These are phyloP conservation scores for Tylopilus sp. DNA, from an alignment of 1,284 basidiomycete genomes.

Conservation along the genomic window DNA sequence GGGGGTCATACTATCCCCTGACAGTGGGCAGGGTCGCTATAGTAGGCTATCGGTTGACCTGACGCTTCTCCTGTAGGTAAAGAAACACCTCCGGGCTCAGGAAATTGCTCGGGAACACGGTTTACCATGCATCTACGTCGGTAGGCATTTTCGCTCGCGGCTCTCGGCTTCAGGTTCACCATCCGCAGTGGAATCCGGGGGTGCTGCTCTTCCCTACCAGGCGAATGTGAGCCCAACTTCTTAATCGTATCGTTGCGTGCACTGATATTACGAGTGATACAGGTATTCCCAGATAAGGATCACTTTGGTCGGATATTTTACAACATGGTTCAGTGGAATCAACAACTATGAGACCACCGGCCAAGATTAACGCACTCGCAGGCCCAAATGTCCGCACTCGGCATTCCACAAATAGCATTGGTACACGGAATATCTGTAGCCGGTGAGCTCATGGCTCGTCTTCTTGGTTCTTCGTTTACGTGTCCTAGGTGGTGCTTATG, in stretches of 20 bases:
- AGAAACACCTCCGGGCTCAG: constrained; percentile 94
- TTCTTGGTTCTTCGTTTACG: constrained; percentile 12
- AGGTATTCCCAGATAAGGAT: constrained; percentile 83
- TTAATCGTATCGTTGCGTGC: background rate
- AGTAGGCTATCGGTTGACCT: background rate
- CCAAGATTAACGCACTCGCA: constrained; percentile 29
- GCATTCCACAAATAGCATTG: constrained; percentile 89
- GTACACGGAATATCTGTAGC: constrained; percentile 96
- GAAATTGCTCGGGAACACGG: constrained; percentile 89
- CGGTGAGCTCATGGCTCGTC: constrained; percentile 38
- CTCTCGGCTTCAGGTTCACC: constrained; percentile 11
- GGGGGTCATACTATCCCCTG: constrained; percentile 90
- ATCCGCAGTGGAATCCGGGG: constrained; percentile 82
- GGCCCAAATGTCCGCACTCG: constrained; percentile 89
- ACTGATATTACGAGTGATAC: constrained; percentile 15
- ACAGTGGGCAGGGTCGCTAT: constrained; percentile 52
- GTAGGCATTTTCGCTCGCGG: constrained; percentile 41
- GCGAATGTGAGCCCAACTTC: constrained; percentile 62
- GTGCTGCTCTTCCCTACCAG: constrained; percentile 90
- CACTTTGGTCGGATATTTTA: constrained; percentile 97
- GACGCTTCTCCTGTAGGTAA: constrained; percentile 54
- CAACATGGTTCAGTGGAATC: constrained; percentile 72
- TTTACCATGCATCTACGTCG: constrained; percentile 90
- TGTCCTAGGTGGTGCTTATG: constrained; percentile 76
- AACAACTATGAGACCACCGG: constrained; percentile 1